Conservation (phyloP, 768 basidiomycete species). For the Strobilomyces dryophilus region DNA sequence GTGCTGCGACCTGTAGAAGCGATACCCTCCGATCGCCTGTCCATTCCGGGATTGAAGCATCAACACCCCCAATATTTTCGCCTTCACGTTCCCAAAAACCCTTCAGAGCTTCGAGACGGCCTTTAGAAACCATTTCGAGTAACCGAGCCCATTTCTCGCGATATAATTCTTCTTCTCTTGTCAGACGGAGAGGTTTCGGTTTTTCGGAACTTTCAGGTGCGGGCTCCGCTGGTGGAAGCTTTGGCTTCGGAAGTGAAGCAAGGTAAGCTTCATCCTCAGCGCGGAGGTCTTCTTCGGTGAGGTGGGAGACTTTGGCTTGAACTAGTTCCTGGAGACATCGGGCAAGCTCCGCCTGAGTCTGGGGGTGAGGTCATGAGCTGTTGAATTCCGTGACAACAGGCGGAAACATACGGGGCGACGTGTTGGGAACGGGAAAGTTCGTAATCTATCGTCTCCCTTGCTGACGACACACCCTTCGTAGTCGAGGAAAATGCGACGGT, state of each 20-base stretch:
- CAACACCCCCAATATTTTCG: conserved; percentile 50
- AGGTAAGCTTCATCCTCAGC: conserved; percentile 88
- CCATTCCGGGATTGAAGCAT: conserved; percentile 69
- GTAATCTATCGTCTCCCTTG: conserved; percentile 78
- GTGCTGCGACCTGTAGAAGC: conserved; percentile 73
- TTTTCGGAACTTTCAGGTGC: conserved; percentile 38
- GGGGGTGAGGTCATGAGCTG: conserved; percentile 2
- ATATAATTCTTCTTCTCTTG: conserved; percentile 73
- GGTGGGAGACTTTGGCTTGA: conserved; percentile 76
- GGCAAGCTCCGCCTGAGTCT: conserved; percentile 88
- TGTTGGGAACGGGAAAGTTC: conserved; percentile 95
- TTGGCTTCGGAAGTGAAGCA: conserved; percentile 83
- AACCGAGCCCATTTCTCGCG: conserved; percentile 81
- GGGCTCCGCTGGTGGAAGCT: conserved; percentile 40
- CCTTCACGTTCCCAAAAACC: conserved; percentile 78
- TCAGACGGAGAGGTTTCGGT: conserved; percentile 54
- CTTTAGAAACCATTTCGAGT: conserved; percentile 89
- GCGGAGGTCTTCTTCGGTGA: conserved; percentile 80
- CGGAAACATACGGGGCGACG: conserved; percentile 71
- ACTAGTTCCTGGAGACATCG: conserved; percentile 87
- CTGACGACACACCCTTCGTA: conserved; percentile 75
- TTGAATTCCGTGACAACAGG: neutral
- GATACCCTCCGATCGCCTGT: conserved; percentile 45
- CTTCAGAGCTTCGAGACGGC: conserved; percentile 75
- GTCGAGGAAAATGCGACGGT: conserved; percentile 85